Base-by-base conservation (phyloP, 139 green algal species). In the Ettlia oleoabundans region DNA sequence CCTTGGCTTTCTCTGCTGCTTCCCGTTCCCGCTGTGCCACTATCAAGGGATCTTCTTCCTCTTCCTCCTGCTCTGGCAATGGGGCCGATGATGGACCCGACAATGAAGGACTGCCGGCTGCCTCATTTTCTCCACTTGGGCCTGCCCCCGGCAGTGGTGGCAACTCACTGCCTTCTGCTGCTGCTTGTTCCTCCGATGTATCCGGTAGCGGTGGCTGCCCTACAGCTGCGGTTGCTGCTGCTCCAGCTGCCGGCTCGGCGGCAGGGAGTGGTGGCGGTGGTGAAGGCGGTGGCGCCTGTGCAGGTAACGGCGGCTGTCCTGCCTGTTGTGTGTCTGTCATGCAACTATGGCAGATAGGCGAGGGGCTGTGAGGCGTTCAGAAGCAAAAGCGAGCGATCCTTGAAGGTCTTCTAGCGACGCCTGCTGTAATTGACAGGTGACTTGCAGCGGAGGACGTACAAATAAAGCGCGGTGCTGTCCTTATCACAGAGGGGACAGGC, bases 41-140 rank as follows among this genome's bases (percentile, higher is more conserved):
- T 10, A 86, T 38, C 18, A 89, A 55, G 18, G 85, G 85, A 64
- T 89, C 85, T 42, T 89, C 85, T 35, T 89, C 81, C 64, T 85
- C 85, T 22, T 76, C 85, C 32, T 89, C 81, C 64, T 85, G 80
- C 18, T 76, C 85, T 26, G 66, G 65, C 35, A 28, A 21, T 43
- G 41, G 41, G 40, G 75, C 40, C 24, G 58, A 9, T 43, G 15
- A 6, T 13, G 40, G 10, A 21, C 18, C 41, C 22, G 73, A 69
- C 41, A 42, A 8, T n/a, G 13, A 40, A 80, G 38, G 15, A 7
- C 28, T 33, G 30, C 53, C 55, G 53, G 41, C 33, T 21, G n/a
- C n/a, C n/a, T n/a, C n/a, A n/a, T n/a, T n/a, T n/a, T n/a, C n/a
- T n/a, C n/a, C n/a, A n/a, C n/a, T n/a, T n/a, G n/a, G n/a, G n/a